Percentiles rank a stretch among this genome's conserved stretches.
Evolutionary conservation across 768 basidiomycete species (phyloP).

Genomic region (Fistulinella prunicolor): DNA sequence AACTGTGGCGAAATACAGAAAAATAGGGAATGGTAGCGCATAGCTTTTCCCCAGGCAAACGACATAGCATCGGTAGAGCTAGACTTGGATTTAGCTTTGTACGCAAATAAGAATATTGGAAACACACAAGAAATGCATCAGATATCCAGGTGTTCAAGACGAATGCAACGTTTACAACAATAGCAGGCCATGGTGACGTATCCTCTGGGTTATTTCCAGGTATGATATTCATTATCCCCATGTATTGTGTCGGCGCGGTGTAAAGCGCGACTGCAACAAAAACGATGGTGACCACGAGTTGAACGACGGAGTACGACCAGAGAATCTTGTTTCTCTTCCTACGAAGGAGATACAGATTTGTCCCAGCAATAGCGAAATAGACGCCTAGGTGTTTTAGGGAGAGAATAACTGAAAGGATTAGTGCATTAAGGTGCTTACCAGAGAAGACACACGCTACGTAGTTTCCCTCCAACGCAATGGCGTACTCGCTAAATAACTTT

Average conservation of each 20-base stretch:
- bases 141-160: background rate
- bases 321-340: background rate
- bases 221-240: background rate
- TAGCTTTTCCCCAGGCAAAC: background rate
- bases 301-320: background rate
- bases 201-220: background rate
- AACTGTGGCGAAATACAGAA: background rate
- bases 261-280: background rate
- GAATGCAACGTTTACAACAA: background rate
- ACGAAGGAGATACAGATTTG: background rate
- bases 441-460: conserved; percentile 18
- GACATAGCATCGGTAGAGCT: background rate
- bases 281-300: background rate
- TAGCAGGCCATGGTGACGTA: background rate
- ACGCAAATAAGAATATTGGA: background rate
- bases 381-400: background rate
- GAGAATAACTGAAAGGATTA: background rate
- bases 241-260: background rate
- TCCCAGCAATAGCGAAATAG: background rate
- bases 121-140: background rate
- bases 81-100: background rate
- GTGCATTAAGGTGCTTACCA: background rate
- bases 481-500: conserved; percentile 14
- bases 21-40: background rate
- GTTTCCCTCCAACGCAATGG: conserved; percentile 21